phyloP scores from a whole-genome alignment of 139 green algal genomes.

The Limnomonas spitsbergensis region DNA sequence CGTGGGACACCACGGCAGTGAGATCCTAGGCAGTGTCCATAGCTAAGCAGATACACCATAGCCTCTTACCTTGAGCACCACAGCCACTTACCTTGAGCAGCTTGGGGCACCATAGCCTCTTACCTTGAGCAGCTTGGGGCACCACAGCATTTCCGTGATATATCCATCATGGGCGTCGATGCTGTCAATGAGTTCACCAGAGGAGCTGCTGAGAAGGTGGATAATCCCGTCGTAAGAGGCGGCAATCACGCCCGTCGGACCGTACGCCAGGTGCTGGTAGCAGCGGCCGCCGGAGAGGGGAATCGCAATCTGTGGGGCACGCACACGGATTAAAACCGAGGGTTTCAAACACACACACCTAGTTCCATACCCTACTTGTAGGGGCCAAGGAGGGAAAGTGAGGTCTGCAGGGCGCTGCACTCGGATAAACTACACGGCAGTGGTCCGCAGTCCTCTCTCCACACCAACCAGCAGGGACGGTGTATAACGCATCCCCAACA shows the following conservation, averaged over 20 bases:
- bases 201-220: neutral
- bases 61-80: no score
- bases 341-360: neutral
- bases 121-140: constrained; percentile 19
- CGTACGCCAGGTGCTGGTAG: constrained; percentile 25
- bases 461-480: no score
- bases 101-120: no score
- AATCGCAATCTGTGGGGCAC: constrained; percentile 19
- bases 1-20: no score
- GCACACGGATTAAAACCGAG: neutral
- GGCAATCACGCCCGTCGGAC: constrained; percentile 15
- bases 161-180: constrained; percentile 31
- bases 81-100: neutral
- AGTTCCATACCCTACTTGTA: no score
- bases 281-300: constrained; percentile 4
- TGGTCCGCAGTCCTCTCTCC: no score
- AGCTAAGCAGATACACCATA: no score
- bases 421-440: no score
- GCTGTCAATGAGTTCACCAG: constrained; percentile 32
- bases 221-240: constrained; percentile 15
- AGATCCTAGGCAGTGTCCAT: no score
- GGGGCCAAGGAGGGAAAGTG: no score
- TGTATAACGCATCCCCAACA: no score
- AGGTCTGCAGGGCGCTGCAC: no score
- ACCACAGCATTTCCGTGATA: constrained; percentile 34